These are phyloP conservation scores for Colletotrichum siamense DNA, from an alignment of 2,329 filamentous ascomycete species.

Conservation along the genomic window DNA sequence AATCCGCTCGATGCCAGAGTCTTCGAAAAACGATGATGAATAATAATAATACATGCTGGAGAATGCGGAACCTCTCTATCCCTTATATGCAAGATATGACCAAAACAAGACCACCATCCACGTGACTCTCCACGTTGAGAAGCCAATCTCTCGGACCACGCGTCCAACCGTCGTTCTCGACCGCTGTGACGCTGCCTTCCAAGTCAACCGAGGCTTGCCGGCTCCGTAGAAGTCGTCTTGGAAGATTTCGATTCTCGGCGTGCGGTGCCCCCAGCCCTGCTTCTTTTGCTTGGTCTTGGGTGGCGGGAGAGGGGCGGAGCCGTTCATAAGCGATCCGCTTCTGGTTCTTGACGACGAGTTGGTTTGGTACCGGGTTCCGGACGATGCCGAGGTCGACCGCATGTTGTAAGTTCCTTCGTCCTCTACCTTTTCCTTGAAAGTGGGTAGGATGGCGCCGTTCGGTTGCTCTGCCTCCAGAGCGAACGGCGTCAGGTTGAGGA, in stretches of 20 bases:
- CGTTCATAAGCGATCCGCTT: slow-evolving; percentile 32
- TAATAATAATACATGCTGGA: slow-evolving; percentile 5
- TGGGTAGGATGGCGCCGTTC: slow-evolving; percentile 42
- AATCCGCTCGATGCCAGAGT: slow-evolving; percentile 4
- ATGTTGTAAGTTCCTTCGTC: slow-evolving; percentile 40
- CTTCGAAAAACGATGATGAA: not conserved
- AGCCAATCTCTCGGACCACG: slow-evolving; percentile 65
- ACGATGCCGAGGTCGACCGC: slow-evolving; percentile 32
- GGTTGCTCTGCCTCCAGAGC: slow-evolving; percentile 49
- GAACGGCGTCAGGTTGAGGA: slow-evolving; percentile 59
- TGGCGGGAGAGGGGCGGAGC: slow-evolving; percentile 20
- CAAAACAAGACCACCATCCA: slow-evolving; percentile 71
- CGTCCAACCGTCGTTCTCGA: slow-evolving; percentile 44
- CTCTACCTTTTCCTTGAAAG: slow-evolving; percentile 61
- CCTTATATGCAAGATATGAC: slow-evolving; percentile 69
- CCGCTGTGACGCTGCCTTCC: slow-evolving; percentile 31
- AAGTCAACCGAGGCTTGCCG: slow-evolving; percentile 36
- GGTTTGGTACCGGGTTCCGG: slow-evolving; percentile 38
- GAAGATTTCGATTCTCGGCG: slow-evolving; percentile 61
- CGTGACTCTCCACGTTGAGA: slow-evolving; percentile 65
- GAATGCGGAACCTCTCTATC: slow-evolving; percentile 43
- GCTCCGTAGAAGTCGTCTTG: slow-evolving; percentile 49
- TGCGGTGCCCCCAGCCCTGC: slow-evolving; percentile 50
- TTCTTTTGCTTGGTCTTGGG: slow-evolving; percentile 33
- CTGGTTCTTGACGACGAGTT: slow-evolving; percentile 24